These are phyloP conservation scores for Coemansia sp. DNA, from an alignment of 192 early-diverging fungal genomes.

Conservation along the genomic window DNA sequence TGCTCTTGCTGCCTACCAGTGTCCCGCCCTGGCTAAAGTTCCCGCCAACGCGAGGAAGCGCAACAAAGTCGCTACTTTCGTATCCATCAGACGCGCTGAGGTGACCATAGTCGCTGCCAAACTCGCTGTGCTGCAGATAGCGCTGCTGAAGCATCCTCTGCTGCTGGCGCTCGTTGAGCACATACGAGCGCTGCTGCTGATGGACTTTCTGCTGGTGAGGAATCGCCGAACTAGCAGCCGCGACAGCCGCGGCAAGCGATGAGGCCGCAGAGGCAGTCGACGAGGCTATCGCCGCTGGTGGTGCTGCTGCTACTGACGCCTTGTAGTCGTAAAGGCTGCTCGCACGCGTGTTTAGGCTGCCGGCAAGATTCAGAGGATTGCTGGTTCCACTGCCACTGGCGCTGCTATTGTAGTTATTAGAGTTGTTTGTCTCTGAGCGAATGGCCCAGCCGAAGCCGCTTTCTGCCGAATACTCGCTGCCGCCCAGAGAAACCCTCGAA, in stretches of 20 bases:
- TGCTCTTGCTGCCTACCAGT: conserved; percentile 11
- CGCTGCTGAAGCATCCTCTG: conserved; percentile 36
- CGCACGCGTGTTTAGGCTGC: conserved; percentile 23
- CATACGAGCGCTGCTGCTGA: conserved; percentile 13
- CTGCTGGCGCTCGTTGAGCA: conserved; percentile 40
- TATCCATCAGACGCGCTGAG: neutral
- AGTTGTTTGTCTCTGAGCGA: conserved; percentile 23
- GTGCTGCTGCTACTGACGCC: conserved; percentile 1
- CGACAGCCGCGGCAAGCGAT: neutral
- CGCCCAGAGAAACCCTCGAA: conserved; percentile 23
- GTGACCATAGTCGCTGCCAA: neutral
- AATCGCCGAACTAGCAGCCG: neutral
- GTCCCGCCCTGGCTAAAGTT: conserved; percentile 9
- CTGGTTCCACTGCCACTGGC: neutral
- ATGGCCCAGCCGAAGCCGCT: conserved; percentile 42
- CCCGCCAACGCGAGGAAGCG: conserved; percentile 4
- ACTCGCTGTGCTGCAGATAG: conserved; percentile 15
- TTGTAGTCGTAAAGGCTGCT: conserved; percentile 29
- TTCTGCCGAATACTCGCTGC: conserved; percentile 37
- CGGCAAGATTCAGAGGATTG: conserved; percentile 15
- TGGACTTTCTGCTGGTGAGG: neutral
- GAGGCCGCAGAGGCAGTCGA: neutral
- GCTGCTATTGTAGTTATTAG: conserved; percentile 3
- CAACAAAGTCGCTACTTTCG: neutral
- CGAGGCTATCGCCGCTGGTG: neutral